Evolutionary conservation across 495 filamentous ascomycete species (phyloP).

Genomic region (Chaetomium fimeti): DNA sequence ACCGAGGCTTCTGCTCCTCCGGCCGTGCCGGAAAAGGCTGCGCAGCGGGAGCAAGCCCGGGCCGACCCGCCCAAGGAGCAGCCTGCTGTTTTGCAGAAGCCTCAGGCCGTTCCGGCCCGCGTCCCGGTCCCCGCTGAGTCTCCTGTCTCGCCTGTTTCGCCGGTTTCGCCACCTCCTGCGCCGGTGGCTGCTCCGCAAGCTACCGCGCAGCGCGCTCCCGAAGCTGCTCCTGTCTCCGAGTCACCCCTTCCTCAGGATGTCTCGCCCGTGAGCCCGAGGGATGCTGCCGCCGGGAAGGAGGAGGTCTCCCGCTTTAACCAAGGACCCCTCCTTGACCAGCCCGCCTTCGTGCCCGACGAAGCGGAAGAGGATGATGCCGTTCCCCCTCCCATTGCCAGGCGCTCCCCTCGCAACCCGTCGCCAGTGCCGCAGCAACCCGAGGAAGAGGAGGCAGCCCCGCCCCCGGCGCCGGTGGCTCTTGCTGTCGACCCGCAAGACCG

Average conservation of each 20-base stretch:
- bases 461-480: slow-evolving; percentile 8
- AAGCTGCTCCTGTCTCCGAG: slow-evolving; percentile 46
- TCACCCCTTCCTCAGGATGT: slow-evolving; percentile 53
- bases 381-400: slow-evolving; percentile 45
- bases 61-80: slow-evolving; percentile 34
- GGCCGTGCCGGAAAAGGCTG: slow-evolving; percentile 34
- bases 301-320: slow-evolving; percentile 86
- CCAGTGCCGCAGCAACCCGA: slow-evolving; percentile 9
- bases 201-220: no score
- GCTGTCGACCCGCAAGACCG: slow-evolving; percentile 59
- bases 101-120: slow-evolving; percentile 12
- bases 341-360: slow-evolving; percentile 74
- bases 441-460: neutral
- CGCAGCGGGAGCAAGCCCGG: slow-evolving; percentile 27
- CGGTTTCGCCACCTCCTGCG: neutral
- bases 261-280: slow-evolving; percentile 63
- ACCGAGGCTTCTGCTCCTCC: slow-evolving; percentile 18
- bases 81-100: slow-evolving; percentile 23
- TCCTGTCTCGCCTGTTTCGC: slow-evolving; percentile 11
- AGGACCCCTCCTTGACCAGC: slow-evolving; percentile 82
- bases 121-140: slow-evolving; percentile 15
- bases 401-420: slow-evolving; percentile 30
- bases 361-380: slow-evolving; percentile 47
- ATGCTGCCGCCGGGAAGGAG: slow-evolving; percentile 62
- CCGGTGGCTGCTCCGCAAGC: slow-evolving; percentile 24